phyloP scores from a whole-genome alignment of 768 basidiomycete genomes.

The Suillus luteus region DNA sequence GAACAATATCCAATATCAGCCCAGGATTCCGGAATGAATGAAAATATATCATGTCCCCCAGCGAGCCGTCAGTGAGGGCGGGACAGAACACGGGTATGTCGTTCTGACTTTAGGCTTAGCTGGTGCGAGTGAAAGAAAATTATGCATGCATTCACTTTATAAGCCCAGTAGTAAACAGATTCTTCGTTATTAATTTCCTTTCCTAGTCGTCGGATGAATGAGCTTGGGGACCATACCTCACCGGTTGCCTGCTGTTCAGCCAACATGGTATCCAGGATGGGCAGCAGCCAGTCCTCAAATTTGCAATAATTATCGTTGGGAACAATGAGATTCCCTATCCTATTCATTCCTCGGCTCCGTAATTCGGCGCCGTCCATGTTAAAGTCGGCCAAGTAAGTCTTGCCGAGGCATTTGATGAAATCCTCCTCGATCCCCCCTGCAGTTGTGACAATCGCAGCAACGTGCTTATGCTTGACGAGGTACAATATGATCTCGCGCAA shows the following conservation, averaged over 20 bases:
- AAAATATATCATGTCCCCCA: conserved; percentile 99
- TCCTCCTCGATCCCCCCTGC: conserved; percentile 99
- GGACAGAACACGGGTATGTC: conserved; percentile 99
- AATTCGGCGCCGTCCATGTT: conserved; percentile 88
- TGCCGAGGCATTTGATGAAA: conserved; percentile 98
- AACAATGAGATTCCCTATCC: conserved; percentile 94
- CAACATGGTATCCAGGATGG: conserved; percentile 89
- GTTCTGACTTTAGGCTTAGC: conserved; percentile 62
- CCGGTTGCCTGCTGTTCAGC: conserved; percentile 77
- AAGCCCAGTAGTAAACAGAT: conserved; percentile 99
- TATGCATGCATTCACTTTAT: conserved; percentile 71
- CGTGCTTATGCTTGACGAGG: conserved; percentile 91
- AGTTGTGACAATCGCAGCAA: conserved; percentile 91
- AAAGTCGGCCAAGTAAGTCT: conserved; percentile 94
- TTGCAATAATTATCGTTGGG: conserved; percentile 99
- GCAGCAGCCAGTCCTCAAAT: conserved; percentile 99
- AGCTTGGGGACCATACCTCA: conserved; percentile 88
- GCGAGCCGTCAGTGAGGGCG: conserved; percentile 94
- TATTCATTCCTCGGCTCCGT: conserved; percentile 89
- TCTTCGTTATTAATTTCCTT: conserved; percentile 97
- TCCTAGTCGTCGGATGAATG: conserved; percentile 89
- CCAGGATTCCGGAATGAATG: conserved; percentile 91
- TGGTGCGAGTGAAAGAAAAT: conserved; percentile 13
- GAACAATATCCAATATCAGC: conserved; percentile 89
- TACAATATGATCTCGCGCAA: conserved; percentile 89